These are phyloP conservation scores for Tympanopsis confertula DNA, from an alignment of 2,329 filamentous ascomycete genomes.

Conservation along the genomic window DNA sequence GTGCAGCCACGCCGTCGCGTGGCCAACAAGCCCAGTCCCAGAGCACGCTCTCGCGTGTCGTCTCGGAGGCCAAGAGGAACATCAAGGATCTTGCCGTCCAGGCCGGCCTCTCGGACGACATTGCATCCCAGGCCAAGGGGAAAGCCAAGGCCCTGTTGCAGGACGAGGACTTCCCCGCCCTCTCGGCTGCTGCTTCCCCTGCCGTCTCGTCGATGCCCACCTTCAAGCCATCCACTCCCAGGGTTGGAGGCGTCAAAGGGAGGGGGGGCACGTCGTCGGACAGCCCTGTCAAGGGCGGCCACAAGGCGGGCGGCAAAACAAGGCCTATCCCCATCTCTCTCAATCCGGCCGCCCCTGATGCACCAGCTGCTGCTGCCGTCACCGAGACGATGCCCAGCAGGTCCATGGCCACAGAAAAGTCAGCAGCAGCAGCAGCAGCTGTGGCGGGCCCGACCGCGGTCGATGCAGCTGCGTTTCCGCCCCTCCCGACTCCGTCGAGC, in stretches of 20 bases:
- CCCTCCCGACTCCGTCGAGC: conserved; percentile 35
- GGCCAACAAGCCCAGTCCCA: no score
- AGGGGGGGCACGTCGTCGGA: no score
- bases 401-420: neutral
- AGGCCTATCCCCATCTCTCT: no score
- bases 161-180: conserved; percentile 52
- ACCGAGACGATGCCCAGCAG: no score
- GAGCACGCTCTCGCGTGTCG: no score
- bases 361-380: no score
- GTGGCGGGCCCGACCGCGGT: conserved; percentile 15
- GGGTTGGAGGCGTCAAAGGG: no score
- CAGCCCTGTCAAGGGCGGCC: no score
- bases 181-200: conserved; percentile 29
- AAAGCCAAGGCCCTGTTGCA: conserved; percentile 27
- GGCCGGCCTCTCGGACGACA: conserved; percentile 33
- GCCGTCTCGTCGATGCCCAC: conserved; percentile 20
- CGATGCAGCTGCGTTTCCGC: conserved; percentile 31
- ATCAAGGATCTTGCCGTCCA: conserved; percentile 32
- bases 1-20: no score
- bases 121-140: conserved; percentile 21
- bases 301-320: no score
- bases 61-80: conserved; percentile 18
- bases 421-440: conserved; percentile 5
- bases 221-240: conserved; percentile 19
- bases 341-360: no score